These are phyloP conservation scores for Leccinellum luteum DNA, from an alignment of 768 basidiomycete genomes.

Conservation along the genomic window DNA sequence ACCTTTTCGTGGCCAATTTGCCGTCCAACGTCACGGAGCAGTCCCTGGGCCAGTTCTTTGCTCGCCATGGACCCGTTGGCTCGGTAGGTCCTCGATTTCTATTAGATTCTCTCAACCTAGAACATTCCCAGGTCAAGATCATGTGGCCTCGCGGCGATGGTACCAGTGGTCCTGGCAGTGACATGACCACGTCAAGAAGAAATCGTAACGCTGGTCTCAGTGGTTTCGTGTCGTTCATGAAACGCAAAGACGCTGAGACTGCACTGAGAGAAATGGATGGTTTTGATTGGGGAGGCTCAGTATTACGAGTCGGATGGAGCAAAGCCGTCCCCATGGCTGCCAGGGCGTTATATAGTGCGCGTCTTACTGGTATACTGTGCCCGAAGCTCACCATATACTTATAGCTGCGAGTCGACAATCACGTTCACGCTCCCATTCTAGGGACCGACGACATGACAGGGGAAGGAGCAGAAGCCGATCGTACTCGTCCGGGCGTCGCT, in stretches of 20 bases:
- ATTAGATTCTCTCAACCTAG: background rate
- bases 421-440: constrained; percentile 35
- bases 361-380: background rate
- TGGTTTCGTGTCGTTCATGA: constrained; percentile 98
- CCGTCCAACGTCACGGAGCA: constrained; percentile 86
- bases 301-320: constrained; percentile 93
- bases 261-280: constrained; percentile 91
- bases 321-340: constrained; percentile 88
- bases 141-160: constrained; percentile 97
- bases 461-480: constrained; percentile 28
- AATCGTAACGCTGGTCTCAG: constrained; percentile 76
- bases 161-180: constrained; percentile 62
- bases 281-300: constrained; percentile 89
- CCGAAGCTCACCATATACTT: background rate
- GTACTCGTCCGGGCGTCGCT: constrained; percentile 23
- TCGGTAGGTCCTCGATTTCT: constrained; percentile 52
- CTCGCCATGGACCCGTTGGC: constrained; percentile 87
- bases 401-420: constrained; percentile 27
- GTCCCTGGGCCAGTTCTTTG: constrained; percentile 86
- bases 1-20: constrained; percentile 93
- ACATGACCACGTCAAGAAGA: constrained; percentile 71
- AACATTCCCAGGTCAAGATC: constrained; percentile 72
- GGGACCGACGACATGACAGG: constrained; percentile 26
- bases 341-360: constrained; percentile 77
- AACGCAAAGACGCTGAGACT: constrained; percentile 82